Evolutionary conservation across 495 filamentous ascomycete species (phyloP).

Genomic region (Lophium mytilinum): DNA sequence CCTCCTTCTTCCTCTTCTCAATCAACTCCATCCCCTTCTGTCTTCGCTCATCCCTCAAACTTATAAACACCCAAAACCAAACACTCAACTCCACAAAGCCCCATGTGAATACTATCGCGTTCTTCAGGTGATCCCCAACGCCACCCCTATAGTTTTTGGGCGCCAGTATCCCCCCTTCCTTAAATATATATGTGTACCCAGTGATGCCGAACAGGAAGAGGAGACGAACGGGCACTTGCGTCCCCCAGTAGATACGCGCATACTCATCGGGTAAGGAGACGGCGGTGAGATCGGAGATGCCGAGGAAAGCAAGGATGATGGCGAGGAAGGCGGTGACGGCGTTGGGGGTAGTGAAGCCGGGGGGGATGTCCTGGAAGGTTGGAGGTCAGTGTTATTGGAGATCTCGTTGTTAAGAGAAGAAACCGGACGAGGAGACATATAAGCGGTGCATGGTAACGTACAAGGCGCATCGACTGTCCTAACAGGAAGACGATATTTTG

Average conservation of each 20-base stretch:
- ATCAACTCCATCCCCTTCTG: conserved; percentile 12
- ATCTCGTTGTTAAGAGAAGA: neutral
- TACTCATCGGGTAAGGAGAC: conserved; percentile 66
- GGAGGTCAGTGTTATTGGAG: neutral
- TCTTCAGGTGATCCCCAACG: conserved; percentile 56
- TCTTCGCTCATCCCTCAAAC: conserved; percentile 18
- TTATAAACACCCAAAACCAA: conserved; percentile 70
- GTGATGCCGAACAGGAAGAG: conserved; percentile 56
- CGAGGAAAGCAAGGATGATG: conserved; percentile 56
- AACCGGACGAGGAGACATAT: neutral
- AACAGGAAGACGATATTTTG: conserved; percentile 76
- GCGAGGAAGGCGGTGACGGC: conserved; percentile 64
- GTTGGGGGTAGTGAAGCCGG: conserved; percentile 51
- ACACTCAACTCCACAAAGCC: conserved; percentile 74
- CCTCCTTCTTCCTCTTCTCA: conserved; percentile 18
- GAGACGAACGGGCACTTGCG: conserved; percentile 54
- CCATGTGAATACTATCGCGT: conserved; percentile 73
- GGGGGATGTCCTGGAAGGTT: conserved; percentile 34
- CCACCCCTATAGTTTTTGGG: conserved; percentile 28
- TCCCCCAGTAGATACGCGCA: conserved; percentile 55
- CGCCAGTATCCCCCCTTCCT: conserved; percentile 36
- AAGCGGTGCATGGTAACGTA: conserved; percentile 41
- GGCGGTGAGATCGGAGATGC: conserved; percentile 65
- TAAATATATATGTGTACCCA: conserved; percentile 60
- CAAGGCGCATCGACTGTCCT: conserved; percentile 73